Conservation (phyloP, 495 filamentous ascomycete genomes). For the Trypethelium eluteriae region DNA sequence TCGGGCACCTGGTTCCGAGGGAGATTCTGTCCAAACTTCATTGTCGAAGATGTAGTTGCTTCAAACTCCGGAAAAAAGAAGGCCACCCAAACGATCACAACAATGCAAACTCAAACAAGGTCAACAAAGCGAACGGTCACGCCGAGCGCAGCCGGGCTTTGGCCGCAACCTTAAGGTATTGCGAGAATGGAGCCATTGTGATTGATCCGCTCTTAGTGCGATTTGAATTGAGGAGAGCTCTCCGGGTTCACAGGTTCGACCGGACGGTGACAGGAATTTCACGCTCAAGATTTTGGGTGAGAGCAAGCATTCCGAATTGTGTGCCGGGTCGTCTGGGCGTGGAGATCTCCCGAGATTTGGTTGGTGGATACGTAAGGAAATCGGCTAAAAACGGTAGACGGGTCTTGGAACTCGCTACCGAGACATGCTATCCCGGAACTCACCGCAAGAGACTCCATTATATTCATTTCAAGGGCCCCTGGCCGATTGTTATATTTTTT, state of each 20-base stretch:
- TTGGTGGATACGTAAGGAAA: background rate
- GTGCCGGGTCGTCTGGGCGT: background rate
- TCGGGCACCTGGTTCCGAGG: constrained; percentile 92
- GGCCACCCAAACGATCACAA: background rate
- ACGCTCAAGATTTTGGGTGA: background rate
- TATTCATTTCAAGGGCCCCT: too few species aligned
- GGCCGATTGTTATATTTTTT: too few species aligned
- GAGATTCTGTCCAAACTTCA: constrained; percentile 50
- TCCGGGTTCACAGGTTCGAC: background rate
- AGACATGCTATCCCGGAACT: background rate
- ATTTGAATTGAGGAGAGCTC: background rate
- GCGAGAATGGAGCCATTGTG: background rate
- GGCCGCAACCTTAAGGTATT: background rate
- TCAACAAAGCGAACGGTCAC: background rate
- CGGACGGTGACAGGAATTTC: background rate
- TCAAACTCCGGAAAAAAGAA: background rate
- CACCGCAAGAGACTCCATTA: too few species aligned
- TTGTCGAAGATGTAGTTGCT: constrained; percentile 8
- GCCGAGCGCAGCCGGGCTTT: constrained; percentile 7
- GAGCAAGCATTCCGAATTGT: background rate
- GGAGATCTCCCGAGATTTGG: background rate
- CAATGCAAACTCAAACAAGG: background rate
- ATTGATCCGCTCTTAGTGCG: background rate
- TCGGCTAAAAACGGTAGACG: too few species aligned
- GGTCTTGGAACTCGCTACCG: background rate